Evolutionary conservation across 2,329 filamentous ascomycete genomes (phyloP).

Genomic region (Penicillium concentricum): DNA sequence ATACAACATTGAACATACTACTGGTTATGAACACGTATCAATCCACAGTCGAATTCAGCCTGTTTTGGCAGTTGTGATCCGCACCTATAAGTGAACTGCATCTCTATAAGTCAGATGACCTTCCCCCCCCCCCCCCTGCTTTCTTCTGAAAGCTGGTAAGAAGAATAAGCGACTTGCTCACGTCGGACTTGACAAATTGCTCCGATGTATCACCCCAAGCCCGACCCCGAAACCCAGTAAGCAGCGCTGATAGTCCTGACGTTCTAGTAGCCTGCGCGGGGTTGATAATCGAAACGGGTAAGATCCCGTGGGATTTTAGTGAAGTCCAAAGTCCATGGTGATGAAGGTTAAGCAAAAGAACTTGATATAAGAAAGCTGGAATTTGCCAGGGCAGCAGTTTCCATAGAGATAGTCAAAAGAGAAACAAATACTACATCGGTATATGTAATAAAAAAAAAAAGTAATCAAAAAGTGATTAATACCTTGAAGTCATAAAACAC

Average conservation of each 20-base stretch:
- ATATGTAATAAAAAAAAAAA: background rate
- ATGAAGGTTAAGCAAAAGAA: background rate
- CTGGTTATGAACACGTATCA: constrained; percentile 3
- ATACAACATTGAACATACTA: background rate
- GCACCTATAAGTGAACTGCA: constrained; percentile 9
- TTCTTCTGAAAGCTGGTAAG: background rate
- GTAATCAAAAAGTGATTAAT: constrained; percentile 7
- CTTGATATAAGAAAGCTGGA: background rate
- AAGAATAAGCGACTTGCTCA: background rate
- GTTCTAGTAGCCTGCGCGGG: constrained; percentile 1
- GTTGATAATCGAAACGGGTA: background rate
- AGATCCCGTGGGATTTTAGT: background rate
- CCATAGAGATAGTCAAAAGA: background rate
- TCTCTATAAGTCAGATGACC: constrained; percentile 17
- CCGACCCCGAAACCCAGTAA: background rate
- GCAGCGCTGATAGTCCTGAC: background rate
- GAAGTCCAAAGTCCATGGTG: background rate
- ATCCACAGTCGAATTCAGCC: constrained; percentile 15
- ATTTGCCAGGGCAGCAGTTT: constrained; percentile 1
- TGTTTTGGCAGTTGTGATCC: constrained; percentile 9
- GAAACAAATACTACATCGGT: background rate
- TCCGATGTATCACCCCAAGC: background rate
- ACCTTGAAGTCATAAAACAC: constrained; percentile 18
- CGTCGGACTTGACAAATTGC: constrained; percentile 1
- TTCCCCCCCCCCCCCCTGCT: background rate